A percentile compares a stretch with the other conserved stretches of the same genome.
Evolutionary conservation across 2,329 filamentous ascomycete genomes (phyloP).

Genomic region (Xenoacremonium recifei): DNA sequence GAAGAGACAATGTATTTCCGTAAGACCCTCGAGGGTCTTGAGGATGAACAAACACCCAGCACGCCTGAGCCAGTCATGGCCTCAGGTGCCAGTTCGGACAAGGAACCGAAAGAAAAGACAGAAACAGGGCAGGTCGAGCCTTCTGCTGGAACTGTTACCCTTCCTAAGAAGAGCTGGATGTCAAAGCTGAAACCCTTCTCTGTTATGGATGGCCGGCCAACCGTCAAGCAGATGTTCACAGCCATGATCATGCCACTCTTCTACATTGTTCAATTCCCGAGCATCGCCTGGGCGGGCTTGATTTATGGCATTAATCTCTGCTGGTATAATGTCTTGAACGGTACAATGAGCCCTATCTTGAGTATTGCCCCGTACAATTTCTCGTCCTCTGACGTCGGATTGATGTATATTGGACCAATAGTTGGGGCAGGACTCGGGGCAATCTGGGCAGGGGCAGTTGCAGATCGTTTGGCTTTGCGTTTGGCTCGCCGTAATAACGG

Average conservation of each 20-base stretch:
- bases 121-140: neutral
- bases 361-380: constrained; percentile 34
- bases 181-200: neutral
- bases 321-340: constrained; percentile 36
- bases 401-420: constrained; percentile 29
- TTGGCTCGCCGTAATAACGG: constrained; percentile 33
- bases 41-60: neutral
- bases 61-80: no score
- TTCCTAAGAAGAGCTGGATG: neutral
- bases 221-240: constrained; percentile 9
- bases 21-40: constrained; percentile 27
- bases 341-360: constrained; percentile 30
- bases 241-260: neutral
- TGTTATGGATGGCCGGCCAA: constrained; percentile 1
- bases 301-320: constrained; percentile 32
- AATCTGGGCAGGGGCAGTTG: constrained; percentile 27
- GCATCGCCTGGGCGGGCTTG: constrained; percentile 34
- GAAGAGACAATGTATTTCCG: constrained; percentile 59
- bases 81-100: neutral
- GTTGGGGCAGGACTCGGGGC: constrained; percentile 22
- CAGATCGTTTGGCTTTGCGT: constrained; percentile 31
- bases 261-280: constrained; percentile 31
- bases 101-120: neutral
- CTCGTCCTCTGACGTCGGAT: constrained; percentile 26
- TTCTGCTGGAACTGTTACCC: neutral